phyloP scores from a whole-genome alignment of 2,329 filamentous ascomycete genomes.

The Botrytis tulipae region DNA sequence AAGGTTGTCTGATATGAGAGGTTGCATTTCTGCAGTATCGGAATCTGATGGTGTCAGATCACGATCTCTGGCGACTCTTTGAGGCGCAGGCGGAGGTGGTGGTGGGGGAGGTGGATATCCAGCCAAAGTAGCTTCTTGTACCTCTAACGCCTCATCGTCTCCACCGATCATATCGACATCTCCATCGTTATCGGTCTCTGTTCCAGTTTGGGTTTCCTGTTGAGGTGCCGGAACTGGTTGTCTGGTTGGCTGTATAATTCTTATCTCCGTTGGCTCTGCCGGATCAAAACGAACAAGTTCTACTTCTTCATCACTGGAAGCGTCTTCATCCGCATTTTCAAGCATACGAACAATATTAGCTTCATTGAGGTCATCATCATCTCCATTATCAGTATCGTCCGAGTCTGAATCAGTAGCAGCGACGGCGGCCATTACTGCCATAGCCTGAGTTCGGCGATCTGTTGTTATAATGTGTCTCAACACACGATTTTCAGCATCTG shows the following conservation, averaged over 20 bases:
- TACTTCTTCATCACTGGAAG: conserved; percentile 27
- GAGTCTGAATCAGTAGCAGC: conserved; percentile 27
- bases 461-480: conserved; percentile 27
- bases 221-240: conserved; percentile 28
- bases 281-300: conserved; percentile 1
- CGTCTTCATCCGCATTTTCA: conserved; percentile 38
- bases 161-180: conserved; percentile 47
- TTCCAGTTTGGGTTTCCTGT: conserved; percentile 36
- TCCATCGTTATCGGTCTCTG: conserved; percentile 43
- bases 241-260: conserved; percentile 21
- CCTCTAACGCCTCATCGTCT: conserved; percentile 61
- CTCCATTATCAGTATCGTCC: conserved; percentile 28
- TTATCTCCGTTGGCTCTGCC: conserved; percentile 26
- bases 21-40: conserved; percentile 60
- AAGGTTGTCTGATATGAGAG: conserved; percentile 59
- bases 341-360: conserved; percentile 36
- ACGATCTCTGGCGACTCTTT: conserved; percentile 50
- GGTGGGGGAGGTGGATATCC: conserved; percentile 65
- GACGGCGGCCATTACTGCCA: conserved; percentile 27
- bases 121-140: conserved; percentile 74
- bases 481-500: conserved; percentile 29
- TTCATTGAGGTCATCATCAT: conserved; percentile 53
- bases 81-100: conserved; percentile 42
- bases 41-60: conserved; percentile 70
- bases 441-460: conserved; percentile 26